Conservation (phyloP, 108 stramenopile species). For the Parmales sp. region DNA sequence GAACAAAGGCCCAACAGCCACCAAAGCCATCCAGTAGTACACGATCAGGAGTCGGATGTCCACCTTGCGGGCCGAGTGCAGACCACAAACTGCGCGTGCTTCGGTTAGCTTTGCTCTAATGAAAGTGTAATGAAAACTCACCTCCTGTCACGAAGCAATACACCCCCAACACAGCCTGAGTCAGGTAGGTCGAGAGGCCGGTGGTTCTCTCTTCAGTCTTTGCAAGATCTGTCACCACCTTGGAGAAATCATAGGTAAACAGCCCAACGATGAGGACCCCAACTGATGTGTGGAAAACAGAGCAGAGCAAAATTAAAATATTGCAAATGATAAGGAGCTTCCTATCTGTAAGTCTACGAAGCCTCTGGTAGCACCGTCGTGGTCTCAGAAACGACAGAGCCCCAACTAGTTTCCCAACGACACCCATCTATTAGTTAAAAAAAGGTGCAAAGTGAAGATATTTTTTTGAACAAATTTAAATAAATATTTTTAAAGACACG, state of each 20-base stretch:
- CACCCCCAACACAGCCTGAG: not conserved
- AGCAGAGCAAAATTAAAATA: not conserved
- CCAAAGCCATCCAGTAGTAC: slow-evolving; percentile 2
- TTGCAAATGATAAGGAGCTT: not conserved
- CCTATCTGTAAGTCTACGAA: not conserved
- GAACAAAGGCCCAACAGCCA: not conserved
- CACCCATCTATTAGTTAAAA: no score
- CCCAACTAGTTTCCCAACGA: no score
- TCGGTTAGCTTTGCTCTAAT: not conserved
- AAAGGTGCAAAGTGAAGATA: no score
- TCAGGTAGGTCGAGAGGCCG: not conserved
- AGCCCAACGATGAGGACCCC: not conserved
- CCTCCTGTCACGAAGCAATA: not conserved
- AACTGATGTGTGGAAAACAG: not conserved
- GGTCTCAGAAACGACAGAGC: no score
- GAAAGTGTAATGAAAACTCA: not conserved
- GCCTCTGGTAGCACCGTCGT: not conserved
- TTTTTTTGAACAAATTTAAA: no score
- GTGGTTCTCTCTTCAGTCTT: not conserved
- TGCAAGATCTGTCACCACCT: not conserved
- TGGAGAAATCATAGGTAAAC: not conserved
- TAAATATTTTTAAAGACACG: no score
- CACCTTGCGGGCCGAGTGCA: not conserved
- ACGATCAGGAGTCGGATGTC: not conserved
- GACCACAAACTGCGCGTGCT: not conserved